These are phyloP conservation scores for Penicillium macrosclerotiorum DNA, from an alignment of 495 filamentous ascomycete species.

Conservation along the genomic window DNA sequence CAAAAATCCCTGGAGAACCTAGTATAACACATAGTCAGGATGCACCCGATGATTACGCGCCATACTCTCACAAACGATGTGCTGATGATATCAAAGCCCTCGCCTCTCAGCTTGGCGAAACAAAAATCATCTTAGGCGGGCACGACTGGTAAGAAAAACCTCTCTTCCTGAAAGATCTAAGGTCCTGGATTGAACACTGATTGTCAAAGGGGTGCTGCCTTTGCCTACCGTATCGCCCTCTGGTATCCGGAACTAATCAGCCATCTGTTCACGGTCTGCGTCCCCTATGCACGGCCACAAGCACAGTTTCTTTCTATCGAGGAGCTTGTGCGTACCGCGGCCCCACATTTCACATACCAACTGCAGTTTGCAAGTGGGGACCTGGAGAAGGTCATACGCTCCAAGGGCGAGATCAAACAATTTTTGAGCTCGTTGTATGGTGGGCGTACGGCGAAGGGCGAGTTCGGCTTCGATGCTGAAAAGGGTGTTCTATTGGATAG, in stretches of 20 bases:
- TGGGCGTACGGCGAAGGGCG: slow-evolving; percentile 52
- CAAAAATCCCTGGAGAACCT: neutral
- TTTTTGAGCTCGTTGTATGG: slow-evolving; percentile 72
- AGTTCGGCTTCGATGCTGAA: slow-evolving; percentile 50
- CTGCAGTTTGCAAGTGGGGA: slow-evolving; percentile 67
- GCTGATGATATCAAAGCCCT: slow-evolving; percentile 69
- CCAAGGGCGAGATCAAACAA: slow-evolving; percentile 57
- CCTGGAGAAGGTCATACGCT: slow-evolving; percentile 57
- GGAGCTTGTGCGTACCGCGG: slow-evolving; percentile 49
- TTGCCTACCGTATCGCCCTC: slow-evolving; percentile 62
- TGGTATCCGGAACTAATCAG: slow-evolving; percentile 70
- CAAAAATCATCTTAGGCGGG: slow-evolving; percentile 69
- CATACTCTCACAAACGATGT: slow-evolving; percentile 68
- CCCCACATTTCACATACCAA: slow-evolving; percentile 83
- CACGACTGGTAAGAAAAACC: slow-evolving; percentile 73
- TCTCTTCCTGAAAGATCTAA: neutral
- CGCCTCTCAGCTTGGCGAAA: slow-evolving; percentile 54
- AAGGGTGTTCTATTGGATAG: slow-evolving; percentile 57
- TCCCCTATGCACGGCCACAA: slow-evolving; percentile 60
- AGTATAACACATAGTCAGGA: slow-evolving; percentile 39
- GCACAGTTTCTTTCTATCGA: slow-evolving; percentile 50
- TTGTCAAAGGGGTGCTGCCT: slow-evolving; percentile 48
- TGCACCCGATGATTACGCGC: slow-evolving; percentile 50
- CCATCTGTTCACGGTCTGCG: slow-evolving; percentile 75
- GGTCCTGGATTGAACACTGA: neutral